Base-by-base conservation (phyloP, 2,329 filamentous ascomycete species). In the Fusarium sororula region DNA sequence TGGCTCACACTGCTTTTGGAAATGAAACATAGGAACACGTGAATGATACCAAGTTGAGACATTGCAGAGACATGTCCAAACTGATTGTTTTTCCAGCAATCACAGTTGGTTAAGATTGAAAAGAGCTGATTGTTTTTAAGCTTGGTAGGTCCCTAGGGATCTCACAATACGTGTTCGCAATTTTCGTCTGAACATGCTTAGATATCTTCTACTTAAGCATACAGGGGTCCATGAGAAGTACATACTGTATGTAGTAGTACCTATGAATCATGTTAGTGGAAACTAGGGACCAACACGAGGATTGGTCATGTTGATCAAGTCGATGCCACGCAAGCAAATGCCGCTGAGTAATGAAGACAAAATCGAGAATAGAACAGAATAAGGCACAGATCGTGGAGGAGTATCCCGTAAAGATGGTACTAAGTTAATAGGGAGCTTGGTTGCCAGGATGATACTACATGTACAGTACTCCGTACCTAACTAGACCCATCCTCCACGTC, bases 261-360 rank as follows among this genome's bases (percentile, higher is more conserved):
- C 30, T 32, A 62, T 26, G 50, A 37, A 53, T 28, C 51, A 44
- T 63, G 32, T 59, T 41, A 37, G 55, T 38, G 37, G 55, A 42
- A 64, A 64, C 47, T 56, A 22, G 42, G 18, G 42, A 37, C 57
- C 50, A 70, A 61, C 41, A 66, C 57, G 54, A 70, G 56, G 45
- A 56, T 59, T 28, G 30, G 38, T 39, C 32, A 47, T 50, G 62
- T 22, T 26, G 53, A 59, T 42, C 47, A n/a, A 54, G 32, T 42
- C 24, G 22, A 35, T 44, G 51, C 59, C 68, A 48, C 57, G 68
- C 64, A 73, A 75, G 72, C 54, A 45, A 30, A 53, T 39, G 30
- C 47, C n/a, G 59, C 47, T 37, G 39, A 56, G 51, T 38, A 42
- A 59, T 44, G 14, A 44, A 56, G n/a, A 35, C 17, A 44, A n/a